Percentiles rank a stretch among this genome's conserved stretches.
phyloP scores from a whole-genome alignment of 2,329 filamentous ascomycete genomes.

The Podosphaera xanthii region DNA sequence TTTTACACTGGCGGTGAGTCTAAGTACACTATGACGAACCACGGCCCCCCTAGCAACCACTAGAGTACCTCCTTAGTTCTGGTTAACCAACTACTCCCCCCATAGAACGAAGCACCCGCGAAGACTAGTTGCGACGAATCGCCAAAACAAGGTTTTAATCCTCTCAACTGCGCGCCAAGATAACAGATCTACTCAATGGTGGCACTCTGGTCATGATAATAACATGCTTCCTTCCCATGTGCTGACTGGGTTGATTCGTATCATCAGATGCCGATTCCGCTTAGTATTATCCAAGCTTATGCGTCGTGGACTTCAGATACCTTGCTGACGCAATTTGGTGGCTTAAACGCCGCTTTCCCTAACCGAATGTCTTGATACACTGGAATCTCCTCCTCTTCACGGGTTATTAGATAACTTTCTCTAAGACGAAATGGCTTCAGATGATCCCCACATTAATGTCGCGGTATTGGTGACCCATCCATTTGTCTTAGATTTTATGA shows the following conservation, averaged over 20 bases:
- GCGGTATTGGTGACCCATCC: background rate
- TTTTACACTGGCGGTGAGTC: too few species aligned
- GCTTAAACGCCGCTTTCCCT: background rate
- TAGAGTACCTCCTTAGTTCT: background rate
- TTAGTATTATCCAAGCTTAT: background rate
- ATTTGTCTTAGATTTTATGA: background rate
- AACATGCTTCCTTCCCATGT: background rate
- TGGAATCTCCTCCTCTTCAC: background rate
- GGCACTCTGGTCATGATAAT: background rate
- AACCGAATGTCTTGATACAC: background rate
- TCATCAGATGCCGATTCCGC: background rate
- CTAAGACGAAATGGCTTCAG: background rate
- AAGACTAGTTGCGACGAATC: background rate
- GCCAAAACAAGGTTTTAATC: background rate
- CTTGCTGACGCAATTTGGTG: background rate
- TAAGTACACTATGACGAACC: too few species aligned
- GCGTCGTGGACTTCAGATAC: background rate
- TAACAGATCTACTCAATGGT: background rate
- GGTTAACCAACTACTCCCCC: background rate
- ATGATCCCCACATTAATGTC: slow-evolving; percentile 1
- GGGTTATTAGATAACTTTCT: slow-evolving; percentile 1
- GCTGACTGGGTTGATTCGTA: background rate
- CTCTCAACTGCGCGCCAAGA: background rate
- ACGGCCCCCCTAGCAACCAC: too few species aligned
- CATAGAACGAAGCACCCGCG: background rate